Conservation (phyloP, 2,329 filamentous ascomycete genomes). For the Sporothrix sp. region DNA sequence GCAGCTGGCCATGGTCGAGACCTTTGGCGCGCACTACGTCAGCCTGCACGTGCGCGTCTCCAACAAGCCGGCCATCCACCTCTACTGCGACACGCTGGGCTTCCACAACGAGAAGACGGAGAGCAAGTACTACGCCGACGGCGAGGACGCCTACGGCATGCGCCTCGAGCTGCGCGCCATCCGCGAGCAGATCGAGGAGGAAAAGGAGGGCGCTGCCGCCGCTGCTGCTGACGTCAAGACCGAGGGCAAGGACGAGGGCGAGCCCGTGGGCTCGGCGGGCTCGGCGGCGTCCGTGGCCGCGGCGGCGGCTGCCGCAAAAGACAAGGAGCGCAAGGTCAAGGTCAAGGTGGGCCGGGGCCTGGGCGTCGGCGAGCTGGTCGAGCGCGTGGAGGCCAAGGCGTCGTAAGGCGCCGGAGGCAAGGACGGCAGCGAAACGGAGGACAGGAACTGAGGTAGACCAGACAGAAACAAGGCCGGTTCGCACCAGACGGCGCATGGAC, state of each 20-base stretch:
- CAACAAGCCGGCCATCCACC: constrained; percentile 80
- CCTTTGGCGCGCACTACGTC: constrained; percentile 83
- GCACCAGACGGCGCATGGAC: too few relatives aligned
- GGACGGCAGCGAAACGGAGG: not conserved
- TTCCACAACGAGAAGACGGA: constrained; percentile 84
- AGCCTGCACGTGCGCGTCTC: constrained; percentile 91
- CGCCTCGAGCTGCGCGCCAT: constrained; percentile 67
- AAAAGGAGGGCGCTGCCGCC: constrained; percentile 21
- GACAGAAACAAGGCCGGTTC: too few relatives aligned
- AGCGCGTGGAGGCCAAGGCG: constrained; percentile 53
- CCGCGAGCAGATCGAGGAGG: constrained; percentile 35
- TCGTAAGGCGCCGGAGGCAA: not conserved
- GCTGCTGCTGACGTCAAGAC: too few relatives aligned
- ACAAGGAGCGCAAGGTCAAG: constrained; percentile 55
- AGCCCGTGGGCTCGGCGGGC: constrained; percentile 59
- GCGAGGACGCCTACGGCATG: constrained; percentile 94
- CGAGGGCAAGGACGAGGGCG: constrained; percentile 61
- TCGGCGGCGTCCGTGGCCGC: constrained; percentile 28
- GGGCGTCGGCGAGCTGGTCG: constrained; percentile 69
- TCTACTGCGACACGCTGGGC: constrained; percentile 86
- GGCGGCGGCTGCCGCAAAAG: constrained; percentile 21
- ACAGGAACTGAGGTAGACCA: too few relatives aligned
- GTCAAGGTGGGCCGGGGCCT: constrained; percentile 74
- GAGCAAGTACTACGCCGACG: constrained; percentile 90
- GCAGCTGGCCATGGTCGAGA: constrained; percentile 94